Base-by-base conservation (phyloP, 768 basidiomycete species). In the Auricularia sp. region DNA sequence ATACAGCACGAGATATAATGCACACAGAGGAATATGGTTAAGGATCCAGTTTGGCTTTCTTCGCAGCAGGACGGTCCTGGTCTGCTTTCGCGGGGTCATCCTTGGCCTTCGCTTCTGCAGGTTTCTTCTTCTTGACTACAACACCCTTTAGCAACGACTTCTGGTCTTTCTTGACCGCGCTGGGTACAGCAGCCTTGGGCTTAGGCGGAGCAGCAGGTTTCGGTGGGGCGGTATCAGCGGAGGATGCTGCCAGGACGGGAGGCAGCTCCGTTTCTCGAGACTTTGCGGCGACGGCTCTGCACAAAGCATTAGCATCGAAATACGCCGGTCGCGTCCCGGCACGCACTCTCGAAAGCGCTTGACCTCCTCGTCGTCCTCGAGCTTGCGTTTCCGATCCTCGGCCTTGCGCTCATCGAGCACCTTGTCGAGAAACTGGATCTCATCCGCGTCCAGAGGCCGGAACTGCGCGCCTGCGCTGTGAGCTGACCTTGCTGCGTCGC, bases 391-490 rank as follows among this genome's bases (percentile, higher is more conserved):
- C 16, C 85, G 83, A 72, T 93, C 91, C 75, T 91, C 90, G 66
- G 83, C 82, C 67, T 85, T 81, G 72, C 90, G 84, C 61, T 84
- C 84, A 72, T 91, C 87, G 66, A 87, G 80, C 66, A 93, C 79
- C 18, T 89, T 88, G 71, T 93, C 91, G 36, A 93, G 82, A 71
- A 93, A 93, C 80, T 89, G 85, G 67, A 93, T 87, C 71, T 93
- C 91, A 75, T 93, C 91, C 73, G 93, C 91, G 71, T 93, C 91
- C 43, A 93, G 77, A 3, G 91, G 89, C 64, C 91, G 87, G 70
- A 93, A 93, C 71, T 93, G 91, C 71, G 92, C 93, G 62, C 90
- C 90, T 90, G 72, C 36, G 63, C 12, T 42, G 68, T 62, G 47
- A 36, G 53, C 34, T 56, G 69, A 67, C 47, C 51, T 56, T 23